phyloP scores from a whole-genome alignment of 371 early-diverging fungal species.

The Batkoa obscura region DNA sequence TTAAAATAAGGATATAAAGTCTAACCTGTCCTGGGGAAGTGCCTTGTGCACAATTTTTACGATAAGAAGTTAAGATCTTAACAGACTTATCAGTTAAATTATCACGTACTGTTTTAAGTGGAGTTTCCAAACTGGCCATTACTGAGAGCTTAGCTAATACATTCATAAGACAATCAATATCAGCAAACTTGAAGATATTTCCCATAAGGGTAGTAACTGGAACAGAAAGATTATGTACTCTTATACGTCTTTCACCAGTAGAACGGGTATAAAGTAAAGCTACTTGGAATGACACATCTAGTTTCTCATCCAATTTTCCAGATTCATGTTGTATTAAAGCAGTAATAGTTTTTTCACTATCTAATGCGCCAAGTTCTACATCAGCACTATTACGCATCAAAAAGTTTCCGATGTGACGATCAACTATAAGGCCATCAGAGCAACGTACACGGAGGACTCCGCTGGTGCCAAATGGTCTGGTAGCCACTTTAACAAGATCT shows the following conservation, averaged over 20 bases:
- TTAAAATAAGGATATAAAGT: constrained; percentile 39
- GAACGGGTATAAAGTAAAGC: constrained; percentile 85
- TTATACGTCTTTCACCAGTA: constrained; percentile 72
- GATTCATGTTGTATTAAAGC: constrained; percentile 70
- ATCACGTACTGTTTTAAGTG: constrained; percentile 62
- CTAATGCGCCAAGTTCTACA: constrained; percentile 72
- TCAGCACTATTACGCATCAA: constrained; percentile 80
- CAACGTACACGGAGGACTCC: constrained; percentile 75
- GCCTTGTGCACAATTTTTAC: constrained; percentile 74
- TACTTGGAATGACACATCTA: constrained; percentile 63
- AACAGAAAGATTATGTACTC: constrained; percentile 70
- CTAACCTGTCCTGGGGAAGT: constrained; percentile 79
- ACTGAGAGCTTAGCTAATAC: constrained; percentile 56
- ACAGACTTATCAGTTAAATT: constrained; percentile 70
- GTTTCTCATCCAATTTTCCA: constrained; percentile 64
- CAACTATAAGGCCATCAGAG: constrained; percentile 65
- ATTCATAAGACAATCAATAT: constrained; percentile 80
- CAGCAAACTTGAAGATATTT: constrained; percentile 73
- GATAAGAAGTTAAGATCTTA: constrained; percentile 75
- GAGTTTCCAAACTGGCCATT: constrained; percentile 30
- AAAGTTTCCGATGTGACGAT: constrained; percentile 84
- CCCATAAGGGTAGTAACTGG: constrained; percentile 56
- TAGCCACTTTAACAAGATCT: constrained; percentile 44
- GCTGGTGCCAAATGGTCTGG: constrained; percentile 71
- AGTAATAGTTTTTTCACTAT: constrained; percentile 63